Conservation (phyloP, 164 flowering plant species). For the Annona squamosa region DNA sequence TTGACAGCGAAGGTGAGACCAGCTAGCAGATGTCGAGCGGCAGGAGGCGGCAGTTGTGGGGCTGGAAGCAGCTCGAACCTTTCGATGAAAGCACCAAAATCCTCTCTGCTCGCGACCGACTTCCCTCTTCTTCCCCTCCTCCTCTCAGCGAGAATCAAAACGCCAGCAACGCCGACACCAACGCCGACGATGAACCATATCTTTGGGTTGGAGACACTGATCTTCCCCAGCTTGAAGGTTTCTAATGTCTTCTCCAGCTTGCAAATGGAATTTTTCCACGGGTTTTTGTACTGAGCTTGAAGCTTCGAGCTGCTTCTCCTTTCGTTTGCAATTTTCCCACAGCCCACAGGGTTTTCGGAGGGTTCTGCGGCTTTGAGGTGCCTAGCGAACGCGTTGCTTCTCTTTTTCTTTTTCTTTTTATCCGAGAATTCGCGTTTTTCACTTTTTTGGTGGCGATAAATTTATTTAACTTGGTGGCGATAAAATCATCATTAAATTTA, state of each 20-base stretch:
- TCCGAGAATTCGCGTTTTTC: too few relatives aligned
- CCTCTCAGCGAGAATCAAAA: constrained; percentile 48
- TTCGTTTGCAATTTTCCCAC: too few relatives aligned
- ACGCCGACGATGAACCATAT: constrained; percentile 76
- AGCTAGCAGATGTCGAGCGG: constrained; percentile 53
- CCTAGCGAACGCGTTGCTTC: too few relatives aligned
- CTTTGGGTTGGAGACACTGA: constrained; percentile 43
- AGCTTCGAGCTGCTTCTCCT: too few relatives aligned
- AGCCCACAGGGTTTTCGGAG: neutral
- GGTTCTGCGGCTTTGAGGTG: neutral
- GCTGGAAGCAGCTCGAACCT: constrained; percentile 65
- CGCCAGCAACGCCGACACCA: constrained; percentile 61
- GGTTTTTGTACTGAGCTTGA: too few relatives aligned
- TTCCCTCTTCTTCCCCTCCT: constrained; percentile 28
- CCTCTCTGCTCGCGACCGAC: constrained; percentile 22
- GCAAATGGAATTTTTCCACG: neutral
- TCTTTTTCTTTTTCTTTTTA: too few relatives aligned
- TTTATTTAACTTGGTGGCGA: too few relatives aligned
- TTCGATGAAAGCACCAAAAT: constrained; percentile 77
- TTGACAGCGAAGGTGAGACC: constrained; percentile 74
- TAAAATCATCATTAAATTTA: too few relatives aligned
- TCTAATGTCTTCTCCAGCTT: constrained; percentile 15
- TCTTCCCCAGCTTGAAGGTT: constrained; percentile 16
- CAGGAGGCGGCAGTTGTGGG: constrained; percentile 91
- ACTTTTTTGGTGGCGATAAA: too few relatives aligned